Percentiles rank a stretch among this genome's conserved stretches.
Evolutionary conservation across 75 land plant genomes (phyloP).

Genomic region (Picea sitchensis): DNA sequence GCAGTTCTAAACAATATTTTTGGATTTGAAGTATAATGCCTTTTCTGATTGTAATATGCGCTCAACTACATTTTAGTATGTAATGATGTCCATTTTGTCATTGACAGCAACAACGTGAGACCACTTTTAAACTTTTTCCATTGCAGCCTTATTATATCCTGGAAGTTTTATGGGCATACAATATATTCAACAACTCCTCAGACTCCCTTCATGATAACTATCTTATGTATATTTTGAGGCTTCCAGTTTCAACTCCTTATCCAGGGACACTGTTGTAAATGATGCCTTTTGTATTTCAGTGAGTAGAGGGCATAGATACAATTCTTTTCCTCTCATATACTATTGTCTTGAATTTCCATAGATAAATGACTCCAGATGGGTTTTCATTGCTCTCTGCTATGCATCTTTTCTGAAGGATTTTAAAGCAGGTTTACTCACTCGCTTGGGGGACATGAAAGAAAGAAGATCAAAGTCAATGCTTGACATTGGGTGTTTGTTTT

Average conservation of each 20-base stretch:
- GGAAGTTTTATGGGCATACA: background rate
- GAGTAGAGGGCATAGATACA: background rate
- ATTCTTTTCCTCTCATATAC: background rate
- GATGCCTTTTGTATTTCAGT: background rate
- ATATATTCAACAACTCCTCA: background rate
- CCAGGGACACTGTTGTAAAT: background rate
- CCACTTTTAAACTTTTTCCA: background rate
- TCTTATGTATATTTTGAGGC: background rate
- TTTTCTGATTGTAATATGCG: background rate
- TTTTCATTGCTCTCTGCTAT: background rate
- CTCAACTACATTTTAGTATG: background rate
- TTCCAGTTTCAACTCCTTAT: background rate
- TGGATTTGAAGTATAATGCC: background rate
- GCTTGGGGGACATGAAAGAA: background rate
- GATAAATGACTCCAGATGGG: background rate
- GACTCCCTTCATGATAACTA: background rate
- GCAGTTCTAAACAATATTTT: background rate
- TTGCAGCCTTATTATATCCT: background rate
- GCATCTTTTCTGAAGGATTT: background rate
- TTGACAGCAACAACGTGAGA: background rate
- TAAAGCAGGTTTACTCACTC: background rate
- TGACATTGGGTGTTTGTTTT: slow-evolving; percentile 4
- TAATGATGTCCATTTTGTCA: background rate
- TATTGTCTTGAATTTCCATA: background rate
- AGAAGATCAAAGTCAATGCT: background rate